phyloP scores from a whole-genome alignment of 2,329 filamentous ascomycete species.

The Neurospora crassa region DNA sequence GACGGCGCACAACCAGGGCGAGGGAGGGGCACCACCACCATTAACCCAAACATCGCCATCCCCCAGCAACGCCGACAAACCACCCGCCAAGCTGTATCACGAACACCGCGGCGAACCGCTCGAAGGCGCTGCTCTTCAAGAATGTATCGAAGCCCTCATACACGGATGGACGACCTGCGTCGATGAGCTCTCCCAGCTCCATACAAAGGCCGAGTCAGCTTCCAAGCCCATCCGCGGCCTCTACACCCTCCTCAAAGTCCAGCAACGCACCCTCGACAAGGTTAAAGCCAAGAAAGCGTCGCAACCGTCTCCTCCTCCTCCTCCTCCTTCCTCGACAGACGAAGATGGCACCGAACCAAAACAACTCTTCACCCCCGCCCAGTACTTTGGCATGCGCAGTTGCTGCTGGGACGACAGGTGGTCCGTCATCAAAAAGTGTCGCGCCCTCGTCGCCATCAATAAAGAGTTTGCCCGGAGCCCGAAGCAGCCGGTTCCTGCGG shows the following conservation, averaged over 20 bases:
- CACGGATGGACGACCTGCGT: slow-evolving; percentile 14
- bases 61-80: no score
- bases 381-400: slow-evolving; percentile 16
- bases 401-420: slow-evolving; percentile 21
- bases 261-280: slow-evolving; percentile 17
- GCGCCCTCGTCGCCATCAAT: slow-evolving; percentile 20
- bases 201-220: slow-evolving; percentile 8
- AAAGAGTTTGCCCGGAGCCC: slow-evolving; percentile 20
- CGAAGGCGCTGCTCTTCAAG: slow-evolving; percentile 2
- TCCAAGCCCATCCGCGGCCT: slow-evolving; percentile 13
- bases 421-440: slow-evolving; percentile 21
- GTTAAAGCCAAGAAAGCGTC: slow-evolving; percentile 9
- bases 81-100: background rate
- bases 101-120: background rate
- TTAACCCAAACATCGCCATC: background rate
- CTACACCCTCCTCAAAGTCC: slow-evolving; percentile 14
- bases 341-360: background rate
- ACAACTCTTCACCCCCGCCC: slow-evolving; percentile 12
- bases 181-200: slow-evolving; percentile 12
- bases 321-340: background rate
- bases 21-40: background rate
- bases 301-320: background rate
- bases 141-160: slow-evolving; percentile 13
- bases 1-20: background rate
- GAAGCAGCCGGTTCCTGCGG: slow-evolving; percentile 8